These are phyloP conservation scores for Pleoardoris graminearum DNA, from an alignment of 2,329 filamentous ascomycete genomes.

Conservation along the genomic window DNA sequence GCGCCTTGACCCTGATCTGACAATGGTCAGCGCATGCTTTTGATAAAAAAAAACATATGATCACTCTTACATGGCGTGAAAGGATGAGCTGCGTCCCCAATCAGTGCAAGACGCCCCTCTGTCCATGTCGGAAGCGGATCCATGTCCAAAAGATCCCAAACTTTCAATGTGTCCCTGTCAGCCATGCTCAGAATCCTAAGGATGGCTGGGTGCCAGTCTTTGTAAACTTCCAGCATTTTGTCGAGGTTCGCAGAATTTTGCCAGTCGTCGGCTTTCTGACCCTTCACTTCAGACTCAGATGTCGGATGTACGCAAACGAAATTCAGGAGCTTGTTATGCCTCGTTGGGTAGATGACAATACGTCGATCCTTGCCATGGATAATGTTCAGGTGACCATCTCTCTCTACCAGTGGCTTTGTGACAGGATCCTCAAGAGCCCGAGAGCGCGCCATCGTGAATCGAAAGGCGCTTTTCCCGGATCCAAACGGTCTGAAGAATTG, in stretches of 20 bases:
- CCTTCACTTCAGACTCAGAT: constrained; percentile 28
- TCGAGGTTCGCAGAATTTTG: constrained; percentile 43
- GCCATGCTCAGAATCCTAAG: constrained; percentile 46
- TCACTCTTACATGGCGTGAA: constrained; percentile 62
- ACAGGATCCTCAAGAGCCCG: constrained; percentile 46
- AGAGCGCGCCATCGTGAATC: constrained; percentile 58
- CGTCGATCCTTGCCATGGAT: constrained; percentile 50
- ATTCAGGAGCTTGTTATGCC: constrained; percentile 53
- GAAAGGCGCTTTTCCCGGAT: constrained; percentile 61
- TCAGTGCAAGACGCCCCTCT: constrained; percentile 57
- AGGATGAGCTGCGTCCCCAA: constrained; percentile 71
- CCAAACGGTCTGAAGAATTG: constrained; percentile 45
- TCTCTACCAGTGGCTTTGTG: constrained; percentile 44
- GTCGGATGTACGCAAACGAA: constrained; percentile 51
- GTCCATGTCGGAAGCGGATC: constrained; percentile 60
- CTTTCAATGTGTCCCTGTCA: constrained; percentile 42
- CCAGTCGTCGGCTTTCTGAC: constrained; percentile 34
- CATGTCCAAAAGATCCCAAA: constrained; percentile 58
- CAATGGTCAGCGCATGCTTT: background rate
- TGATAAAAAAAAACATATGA: background rate
- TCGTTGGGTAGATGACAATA: constrained; percentile 54
- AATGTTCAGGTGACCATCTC: constrained; percentile 50
- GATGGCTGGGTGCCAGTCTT: constrained; percentile 43
- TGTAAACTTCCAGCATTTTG: constrained; percentile 48
- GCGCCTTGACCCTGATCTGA: constrained; percentile 64